Evolutionary conservation across 2,329 filamentous ascomycete species (phyloP).

Genomic region (Fusarium redolens): DNA sequence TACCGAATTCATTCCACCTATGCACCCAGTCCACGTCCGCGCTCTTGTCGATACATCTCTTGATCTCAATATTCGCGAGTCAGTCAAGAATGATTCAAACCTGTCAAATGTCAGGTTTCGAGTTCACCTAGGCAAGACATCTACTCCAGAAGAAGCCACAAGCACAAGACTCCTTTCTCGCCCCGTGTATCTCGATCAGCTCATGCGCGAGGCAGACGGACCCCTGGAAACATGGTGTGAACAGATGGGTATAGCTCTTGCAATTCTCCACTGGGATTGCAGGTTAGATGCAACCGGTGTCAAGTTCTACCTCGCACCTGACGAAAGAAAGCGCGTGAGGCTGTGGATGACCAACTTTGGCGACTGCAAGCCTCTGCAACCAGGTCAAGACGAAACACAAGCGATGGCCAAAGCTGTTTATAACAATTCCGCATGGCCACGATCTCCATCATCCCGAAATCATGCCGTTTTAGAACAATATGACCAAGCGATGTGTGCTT

Average conservation of each 20-base stretch:
- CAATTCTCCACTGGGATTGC: constrained; percentile 43
- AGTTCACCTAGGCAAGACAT: constrained; percentile 12
- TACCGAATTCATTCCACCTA: constrained; percentile 3
- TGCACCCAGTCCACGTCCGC: neutral
- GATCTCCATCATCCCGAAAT: neutral
- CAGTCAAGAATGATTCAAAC: neutral
- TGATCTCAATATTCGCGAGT: neutral
- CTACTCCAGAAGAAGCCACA: neutral
- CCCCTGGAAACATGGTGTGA: neutral
- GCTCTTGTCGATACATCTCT: constrained; percentile 5
- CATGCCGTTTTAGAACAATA: neutral
- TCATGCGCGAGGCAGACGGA: constrained; percentile 5
- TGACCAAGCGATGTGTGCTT: accelerated
- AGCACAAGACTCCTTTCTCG: constrained; percentile 11
- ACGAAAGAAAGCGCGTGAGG: neutral
- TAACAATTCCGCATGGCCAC: constrained; percentile 29
- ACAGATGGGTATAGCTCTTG: constrained; percentile 39
- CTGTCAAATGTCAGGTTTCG: constrained; percentile 16
- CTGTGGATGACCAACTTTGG: constrained; percentile 44
- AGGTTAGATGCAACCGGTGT: constrained; percentile 38
- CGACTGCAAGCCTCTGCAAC: constrained; percentile 19
- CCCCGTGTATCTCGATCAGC: constrained; percentile 39
- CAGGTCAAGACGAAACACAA: neutral
- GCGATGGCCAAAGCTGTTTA: neutral
- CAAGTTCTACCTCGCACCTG: constrained; percentile 32